A percentile compares a stretch with the other conserved stretches of the same genome.
phyloP scores from a whole-genome alignment of 768 basidiomycete species.

The Mycena galopus region DNA sequence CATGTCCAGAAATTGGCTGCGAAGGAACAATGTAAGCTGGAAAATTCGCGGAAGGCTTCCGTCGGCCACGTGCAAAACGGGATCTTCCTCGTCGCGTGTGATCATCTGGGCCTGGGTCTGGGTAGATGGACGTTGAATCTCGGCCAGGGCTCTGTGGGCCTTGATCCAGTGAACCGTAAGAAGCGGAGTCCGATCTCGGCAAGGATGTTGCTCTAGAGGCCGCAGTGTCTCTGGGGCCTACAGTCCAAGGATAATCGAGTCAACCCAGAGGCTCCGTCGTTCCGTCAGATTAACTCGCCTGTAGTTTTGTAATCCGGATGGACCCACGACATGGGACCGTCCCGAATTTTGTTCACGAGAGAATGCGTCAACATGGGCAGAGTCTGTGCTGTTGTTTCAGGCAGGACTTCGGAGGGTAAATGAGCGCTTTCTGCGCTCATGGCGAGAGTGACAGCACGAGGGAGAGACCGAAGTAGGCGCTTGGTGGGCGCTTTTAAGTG shows the following conservation, averaged over 20 bases:
- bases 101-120: neutral
- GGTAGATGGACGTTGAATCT: neutral
- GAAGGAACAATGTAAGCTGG: neutral
- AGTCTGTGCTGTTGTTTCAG: neutral
- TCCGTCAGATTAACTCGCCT: neutral
- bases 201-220: neutral
- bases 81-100: conserved; percentile 9
- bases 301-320: no score
- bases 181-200: conserved; percentile 20
- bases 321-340: neutral
- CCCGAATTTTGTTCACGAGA: neutral
- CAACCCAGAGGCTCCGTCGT: no score
- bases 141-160: neutral
- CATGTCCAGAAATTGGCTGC: neutral
- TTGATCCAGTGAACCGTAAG: conserved; percentile 6
- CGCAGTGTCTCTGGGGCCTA: neutral
- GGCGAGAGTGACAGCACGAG: neutral
- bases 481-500: no score
- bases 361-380: neutral
- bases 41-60: neutral
- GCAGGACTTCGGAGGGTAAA: neutral
- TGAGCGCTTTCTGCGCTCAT: neutral
- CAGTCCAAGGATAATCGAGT: neutral
- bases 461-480: neutral
- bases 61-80: neutral